A percentile compares a stretch with the other conserved stretches of the same genome.
phyloP scores from a whole-genome alignment of 202 grass and related monocot species.

The Hordeum pubiflorum region DNA sequence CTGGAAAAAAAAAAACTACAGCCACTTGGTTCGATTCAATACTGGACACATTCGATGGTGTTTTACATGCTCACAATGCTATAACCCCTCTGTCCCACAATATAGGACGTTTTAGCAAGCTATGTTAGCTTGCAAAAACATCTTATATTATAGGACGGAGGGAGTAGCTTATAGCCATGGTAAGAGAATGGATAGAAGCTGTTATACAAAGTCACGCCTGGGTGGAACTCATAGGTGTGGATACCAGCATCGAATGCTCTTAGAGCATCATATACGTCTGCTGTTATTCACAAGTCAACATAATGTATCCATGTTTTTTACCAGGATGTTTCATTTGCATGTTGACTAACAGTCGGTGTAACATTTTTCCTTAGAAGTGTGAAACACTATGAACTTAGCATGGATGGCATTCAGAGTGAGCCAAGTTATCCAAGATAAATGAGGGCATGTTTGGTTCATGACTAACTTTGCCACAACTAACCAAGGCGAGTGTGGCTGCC shows the following conservation, averaged over 20 bases:
- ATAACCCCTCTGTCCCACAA: no score
- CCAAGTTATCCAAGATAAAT: conserved; percentile 5
- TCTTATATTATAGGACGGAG: no score
- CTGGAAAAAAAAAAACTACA: not conserved
- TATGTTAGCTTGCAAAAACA: no score
- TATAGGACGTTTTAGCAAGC: no score
- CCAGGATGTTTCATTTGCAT: not conserved
- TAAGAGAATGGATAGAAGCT: conserved; percentile 6
- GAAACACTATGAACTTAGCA: not conserved
- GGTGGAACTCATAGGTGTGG: not conserved
- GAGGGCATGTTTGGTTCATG: not conserved
- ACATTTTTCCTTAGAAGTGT: not conserved
- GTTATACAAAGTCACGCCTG: not conserved
- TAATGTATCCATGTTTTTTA: not conserved
- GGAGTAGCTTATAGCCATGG: not conserved
- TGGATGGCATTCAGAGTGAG: not conserved
- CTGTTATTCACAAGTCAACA: not conserved
- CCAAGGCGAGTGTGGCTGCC: not conserved
- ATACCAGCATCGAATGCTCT: not conserved
- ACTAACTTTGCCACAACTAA: not conserved
- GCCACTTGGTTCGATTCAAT: not conserved
- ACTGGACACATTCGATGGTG: not conserved
- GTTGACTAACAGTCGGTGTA: not conserved
- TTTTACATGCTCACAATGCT: conserved; percentile 4
- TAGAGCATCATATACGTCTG: not conserved